Evolutionary conservation across 2,329 filamentous ascomycete genomes (phyloP), one percentile per base, ranked within the genome.

Genomic region (Pestalotiopsis fici): DNA sequence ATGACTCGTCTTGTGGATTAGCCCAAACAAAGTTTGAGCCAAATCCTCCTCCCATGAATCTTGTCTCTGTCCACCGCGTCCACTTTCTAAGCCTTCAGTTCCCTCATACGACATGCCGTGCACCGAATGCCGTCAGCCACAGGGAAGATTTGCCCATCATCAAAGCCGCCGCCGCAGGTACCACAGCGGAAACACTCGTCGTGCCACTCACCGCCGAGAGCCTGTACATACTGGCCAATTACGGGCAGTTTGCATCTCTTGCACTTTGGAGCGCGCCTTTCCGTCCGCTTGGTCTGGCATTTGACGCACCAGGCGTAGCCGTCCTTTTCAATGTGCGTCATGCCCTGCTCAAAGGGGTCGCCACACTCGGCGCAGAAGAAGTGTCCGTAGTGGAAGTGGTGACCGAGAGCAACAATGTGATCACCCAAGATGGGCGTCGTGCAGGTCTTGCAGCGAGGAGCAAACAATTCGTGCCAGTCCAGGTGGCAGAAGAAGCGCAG

Each of bases 291-390:
- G 15, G 95, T 97, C 82, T 98, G 95, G 78, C 96, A 99, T 25
- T 87, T 87, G 59, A 98, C 88, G 80, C 96, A 99, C 95, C 96
- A 99, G 4, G 96, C 96, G 79, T 97, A 98, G 11, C 95, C 95
- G 72, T 98, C 95, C 81, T 97, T 97, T 78, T 99, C 96, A 66
- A 99, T 90, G 74, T 91, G 89, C 59, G 88, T 91, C 81, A 86
- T 87, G 68, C 87, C 88, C 60, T 85, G 84, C 71, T 86, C 93
- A 77, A 99, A 99, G 0, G 96, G 95, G 82, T 99, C 95, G 72
- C 96, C 96, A 78, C 96, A 99, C 84, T 99, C 94, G 55, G 96
- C 96, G 77, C 96, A 99, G 87, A 99, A 99, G 83, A 99, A 99
- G 81, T 99, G 96, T 0, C 96, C 96, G 65, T 93, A 93, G 79